Evolutionary conservation across 2,329 filamentous ascomycete genomes (phyloP).

Genomic region (Cladosporium austrohemisphaericum): DNA sequence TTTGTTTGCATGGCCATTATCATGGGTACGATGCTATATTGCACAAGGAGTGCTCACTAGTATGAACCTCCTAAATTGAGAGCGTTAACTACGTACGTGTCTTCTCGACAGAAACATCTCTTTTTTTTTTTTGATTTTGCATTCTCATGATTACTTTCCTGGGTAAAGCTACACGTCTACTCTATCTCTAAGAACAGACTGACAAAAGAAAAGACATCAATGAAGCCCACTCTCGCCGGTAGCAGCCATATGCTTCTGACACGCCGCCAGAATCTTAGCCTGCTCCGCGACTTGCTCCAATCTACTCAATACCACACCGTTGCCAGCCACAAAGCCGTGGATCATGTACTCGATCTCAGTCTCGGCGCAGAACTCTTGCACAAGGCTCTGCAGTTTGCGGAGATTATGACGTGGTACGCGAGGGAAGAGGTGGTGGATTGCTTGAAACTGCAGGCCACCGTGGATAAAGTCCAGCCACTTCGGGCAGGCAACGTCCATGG

Average conservation of each 20-base stretch:
- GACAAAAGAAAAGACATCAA: not conserved
- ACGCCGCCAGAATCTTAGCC: conserved; percentile 25
- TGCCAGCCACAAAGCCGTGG: conserved; percentile 80
- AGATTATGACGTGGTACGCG: conserved; percentile 82
- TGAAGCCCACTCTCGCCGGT: conserved; percentile 28
- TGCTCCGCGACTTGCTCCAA: conserved; percentile 68
- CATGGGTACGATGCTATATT: not conserved
- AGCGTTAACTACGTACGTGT: no score
- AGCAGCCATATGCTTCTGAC: conserved; percentile 38
- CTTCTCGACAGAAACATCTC: no score
- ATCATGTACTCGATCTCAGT: conserved; percentile 80
- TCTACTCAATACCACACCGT: conserved; percentile 71
- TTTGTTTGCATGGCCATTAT: no score
- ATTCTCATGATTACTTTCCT: no score
- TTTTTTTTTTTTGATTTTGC: no score
- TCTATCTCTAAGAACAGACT: not conserved
- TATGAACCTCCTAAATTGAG: no score
- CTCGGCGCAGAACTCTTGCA: conserved; percentile 76
- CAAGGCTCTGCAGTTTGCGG: conserved; percentile 67
- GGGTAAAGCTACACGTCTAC: no score
- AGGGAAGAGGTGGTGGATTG: conserved; percentile 80
- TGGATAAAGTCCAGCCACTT: conserved; percentile 86
- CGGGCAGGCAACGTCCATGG: conserved; percentile 32
- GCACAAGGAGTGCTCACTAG: not conserved
- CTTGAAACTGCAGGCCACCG: conserved; percentile 85